A percentile compares a stretch with the other conserved stretches of the same genome.
Conservation (phyloP, 192 early-diverging fungal species). For the Backusella luteola region DNA sequence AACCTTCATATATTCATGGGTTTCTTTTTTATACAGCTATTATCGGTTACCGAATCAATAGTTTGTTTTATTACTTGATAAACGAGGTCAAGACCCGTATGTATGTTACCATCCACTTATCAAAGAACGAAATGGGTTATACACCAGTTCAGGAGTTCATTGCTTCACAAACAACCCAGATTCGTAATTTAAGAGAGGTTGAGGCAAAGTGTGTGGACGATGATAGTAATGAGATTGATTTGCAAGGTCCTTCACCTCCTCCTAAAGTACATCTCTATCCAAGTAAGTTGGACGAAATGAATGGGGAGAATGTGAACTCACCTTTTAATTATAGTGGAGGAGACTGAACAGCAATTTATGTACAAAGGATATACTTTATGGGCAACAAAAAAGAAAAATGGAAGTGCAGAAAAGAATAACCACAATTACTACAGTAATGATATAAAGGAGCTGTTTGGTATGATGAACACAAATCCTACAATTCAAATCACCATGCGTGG, state of each 20-base stretch:
- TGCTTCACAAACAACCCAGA: slow-evolving; percentile 2
- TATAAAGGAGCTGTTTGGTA: not conserved
- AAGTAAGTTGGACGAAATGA: slow-evolving; percentile 13
- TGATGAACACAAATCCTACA: slow-evolving; percentile 1
- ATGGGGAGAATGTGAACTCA: not conserved
- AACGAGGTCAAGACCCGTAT: not conserved
- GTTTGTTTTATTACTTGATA: not conserved
- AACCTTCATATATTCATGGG: not conserved
- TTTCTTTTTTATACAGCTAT: not conserved
- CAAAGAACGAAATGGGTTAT: slow-evolving; percentile 13
- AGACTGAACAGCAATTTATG: not conserved
- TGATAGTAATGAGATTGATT: not conserved
- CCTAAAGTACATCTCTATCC: slow-evolving; percentile 21
- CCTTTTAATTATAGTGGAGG: not conserved
- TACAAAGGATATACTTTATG: slow-evolving; percentile 21
- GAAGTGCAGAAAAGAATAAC: not conserved
- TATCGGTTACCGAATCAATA: not conserved
- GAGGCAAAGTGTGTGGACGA: slow-evolving; percentile 5
- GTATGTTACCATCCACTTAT: slow-evolving; percentile 20
- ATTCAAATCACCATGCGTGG: slow-evolving; percentile 12
- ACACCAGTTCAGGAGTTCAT: slow-evolving; percentile 6
- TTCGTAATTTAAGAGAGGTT: not conserved
- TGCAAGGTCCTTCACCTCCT: not conserved
- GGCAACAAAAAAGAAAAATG: not conserved
- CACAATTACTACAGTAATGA: not conserved